Evolutionary conservation across 768 basidiomycete species (phyloP), one percentile per base, ranked within the genome.

Genomic region (Termitomyces heimii): DNA sequence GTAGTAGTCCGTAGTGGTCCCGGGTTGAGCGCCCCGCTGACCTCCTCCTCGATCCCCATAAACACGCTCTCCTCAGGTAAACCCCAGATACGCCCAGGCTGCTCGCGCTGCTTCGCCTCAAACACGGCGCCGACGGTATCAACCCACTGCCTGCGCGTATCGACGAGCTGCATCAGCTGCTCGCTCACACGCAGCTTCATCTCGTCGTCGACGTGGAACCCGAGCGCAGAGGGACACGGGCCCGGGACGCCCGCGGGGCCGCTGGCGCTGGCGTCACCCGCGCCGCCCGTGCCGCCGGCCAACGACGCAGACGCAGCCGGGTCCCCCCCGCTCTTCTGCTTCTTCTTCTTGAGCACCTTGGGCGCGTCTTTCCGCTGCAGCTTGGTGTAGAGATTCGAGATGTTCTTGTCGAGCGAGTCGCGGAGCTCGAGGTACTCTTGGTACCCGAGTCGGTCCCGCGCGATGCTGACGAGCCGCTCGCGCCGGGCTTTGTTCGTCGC

Each of bases 391-490:
- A 86, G 75, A 18, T 74, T 77, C 46, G 81, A 76, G 67, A 98
- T 92, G 63, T 86, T 85, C 75, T 84, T 88, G 76, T 98, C 95
- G 49, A 98, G 81, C 4, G 87, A 79, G 60, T 96, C 94, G 18
- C 94, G 84, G 8, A 83, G 70, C 31, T 92, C 89, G 56, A 92
- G 71, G 73, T 96, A 98, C 66, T 98, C 96, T 65, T 93, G 91
- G 67, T 93, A 92, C 6, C 87, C 94, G 18, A 98, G 79, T 22
- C 94, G 83, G 65, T 94, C 92, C 58, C 87, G 84, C 29, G 94
- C 94, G 59, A 94, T 81, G 14, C 77, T 75, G 14, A 79, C 79
- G 2, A 98, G 80, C 4, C 89, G 85, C 31, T 73, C 71, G 68
- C 89, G 89, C 13, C 96, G 86, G 3, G 83, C 82, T 64, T 94